A percentile compares a stretch with the other conserved stretches of the same genome.
phyloP scores from a whole-genome alignment of 306 rosid genomes.

The Astragalus glycyphyllos region DNA sequence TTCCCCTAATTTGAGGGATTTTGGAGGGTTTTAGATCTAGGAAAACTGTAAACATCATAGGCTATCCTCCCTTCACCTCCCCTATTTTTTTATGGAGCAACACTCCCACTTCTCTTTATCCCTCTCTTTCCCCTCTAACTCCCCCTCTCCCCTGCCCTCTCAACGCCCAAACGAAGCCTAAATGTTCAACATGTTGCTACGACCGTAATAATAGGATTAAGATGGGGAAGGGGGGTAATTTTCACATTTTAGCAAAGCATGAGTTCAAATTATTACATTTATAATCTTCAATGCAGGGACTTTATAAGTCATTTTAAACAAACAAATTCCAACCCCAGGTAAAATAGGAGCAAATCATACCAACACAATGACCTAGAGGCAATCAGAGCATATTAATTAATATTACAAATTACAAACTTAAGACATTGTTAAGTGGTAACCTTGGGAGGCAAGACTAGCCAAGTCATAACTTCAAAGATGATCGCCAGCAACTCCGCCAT shows the following conservation, averaged over 20 bases:
- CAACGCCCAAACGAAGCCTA: neutral
- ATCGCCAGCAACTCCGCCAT: constrained; percentile 2
- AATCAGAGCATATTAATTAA: constrained; percentile 4
- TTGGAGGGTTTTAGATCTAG: no score
- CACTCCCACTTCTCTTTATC: no score
- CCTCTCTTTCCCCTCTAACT: no score
- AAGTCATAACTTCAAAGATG: constrained; percentile 11
- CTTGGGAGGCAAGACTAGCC: constrained; percentile 22
- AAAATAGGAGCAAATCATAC: constrained; percentile 13
- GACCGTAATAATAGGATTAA: neutral
- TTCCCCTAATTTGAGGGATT: no score
- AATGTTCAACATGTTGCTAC: neutral
- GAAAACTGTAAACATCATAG: no score
- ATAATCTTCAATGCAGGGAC: no score
- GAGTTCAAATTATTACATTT: constrained; percentile 1
- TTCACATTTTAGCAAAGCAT: constrained; percentile 6
- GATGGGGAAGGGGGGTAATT: neutral
- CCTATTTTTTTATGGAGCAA: no score
- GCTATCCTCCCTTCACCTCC: no score
- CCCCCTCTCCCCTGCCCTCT: no score
- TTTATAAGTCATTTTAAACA: constrained; percentile 18
- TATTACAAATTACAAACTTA: neutral
- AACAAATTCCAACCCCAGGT: constrained; percentile 14
- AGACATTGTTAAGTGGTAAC: neutral
- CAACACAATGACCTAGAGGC: neutral